A percentile compares a stretch with the other conserved stretches of the same genome.
phyloP scores from a whole-genome alignment of 2,329 filamentous ascomycete species.

The Triangularia setosa region DNA sequence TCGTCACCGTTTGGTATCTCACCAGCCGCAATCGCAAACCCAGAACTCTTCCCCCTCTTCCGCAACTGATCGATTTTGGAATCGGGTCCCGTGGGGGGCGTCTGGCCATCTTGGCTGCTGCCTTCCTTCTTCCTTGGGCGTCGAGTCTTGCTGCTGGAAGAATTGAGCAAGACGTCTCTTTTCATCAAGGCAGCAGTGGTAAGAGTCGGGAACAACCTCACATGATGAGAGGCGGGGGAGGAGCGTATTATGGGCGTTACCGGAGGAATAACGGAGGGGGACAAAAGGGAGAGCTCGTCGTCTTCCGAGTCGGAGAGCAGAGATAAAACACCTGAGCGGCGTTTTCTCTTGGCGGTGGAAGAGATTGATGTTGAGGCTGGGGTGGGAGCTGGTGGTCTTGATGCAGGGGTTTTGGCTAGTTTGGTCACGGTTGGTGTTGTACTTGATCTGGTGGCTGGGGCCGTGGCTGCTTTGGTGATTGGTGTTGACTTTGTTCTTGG shows the following conservation, averaged over 20 bases:
- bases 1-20: no score
- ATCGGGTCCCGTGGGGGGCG: no score
- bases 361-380: conserved; percentile 9
- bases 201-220: not conserved
- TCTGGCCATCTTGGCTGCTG: not conserved
- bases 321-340: conserved; percentile 38
- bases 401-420: not conserved
- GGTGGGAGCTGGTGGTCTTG: not conserved
- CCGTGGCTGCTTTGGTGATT: not conserved
- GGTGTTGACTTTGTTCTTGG: not conserved
- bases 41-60: no score
- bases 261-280: not conserved
- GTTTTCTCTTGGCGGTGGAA: conserved; percentile 22
- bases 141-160: not conserved
- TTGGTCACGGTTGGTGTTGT: not conserved
- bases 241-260: not conserved
- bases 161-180: not conserved
- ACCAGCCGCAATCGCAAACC: no score
- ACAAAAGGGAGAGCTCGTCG: conserved; percentile 33
- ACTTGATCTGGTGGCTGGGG: not conserved
- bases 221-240: not conserved
- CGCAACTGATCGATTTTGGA: no score
- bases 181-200: not conserved
- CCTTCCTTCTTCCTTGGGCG: not conserved
- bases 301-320: conserved; percentile 38